Conservation (phyloP, 805 yeast genomes). For the Candida tibetensis region DNA sequence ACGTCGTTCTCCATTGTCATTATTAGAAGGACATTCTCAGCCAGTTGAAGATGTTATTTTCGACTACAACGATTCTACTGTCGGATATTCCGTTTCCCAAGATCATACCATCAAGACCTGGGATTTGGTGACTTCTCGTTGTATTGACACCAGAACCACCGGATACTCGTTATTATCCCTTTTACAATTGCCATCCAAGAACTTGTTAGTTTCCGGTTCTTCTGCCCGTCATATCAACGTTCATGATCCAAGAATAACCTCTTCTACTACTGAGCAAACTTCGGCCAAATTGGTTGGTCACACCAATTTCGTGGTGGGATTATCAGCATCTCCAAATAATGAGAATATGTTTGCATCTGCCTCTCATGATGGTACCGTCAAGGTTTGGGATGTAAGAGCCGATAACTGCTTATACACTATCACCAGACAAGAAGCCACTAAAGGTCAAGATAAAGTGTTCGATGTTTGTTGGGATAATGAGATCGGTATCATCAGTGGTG, state of each 20-base stretch:
- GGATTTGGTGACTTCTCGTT: slow-evolving; percentile 86
- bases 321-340: slow-evolving; percentile 72
- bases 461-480: slow-evolving; percentile 80
- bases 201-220: slow-evolving; percentile 87
- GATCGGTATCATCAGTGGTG: slow-evolving; percentile 88
- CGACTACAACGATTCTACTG: slow-evolving; percentile 69
- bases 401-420: slow-evolving; percentile 78
- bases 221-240: slow-evolving; percentile 95
- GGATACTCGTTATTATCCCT: slow-evolving; percentile 81
- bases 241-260: slow-evolving; percentile 79
- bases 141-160: slow-evolving; percentile 85
- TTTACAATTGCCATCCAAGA: slow-evolving; percentile 60
- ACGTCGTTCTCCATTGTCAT: slow-evolving; percentile 77
- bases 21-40: slow-evolving; percentile 76
- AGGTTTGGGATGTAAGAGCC: slow-evolving; percentile 94
- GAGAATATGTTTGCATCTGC: slow-evolving; percentile 83
- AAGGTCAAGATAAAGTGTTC: slow-evolving; percentile 65
- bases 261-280: slow-evolving; percentile 58
- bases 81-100: slow-evolving; percentile 91
- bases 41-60: slow-evolving; percentile 86
- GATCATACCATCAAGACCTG: slow-evolving; percentile 95
- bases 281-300: slow-evolving; percentile 77
- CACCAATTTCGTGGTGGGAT: slow-evolving; percentile 80
- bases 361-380: slow-evolving; percentile 94
- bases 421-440: slow-evolving; percentile 56